Evolutionary conservation across 208 protist species (phyloP), one percentile per base, ranked within the genome.

Genomic region (Leishmania aethiopica): DNA sequence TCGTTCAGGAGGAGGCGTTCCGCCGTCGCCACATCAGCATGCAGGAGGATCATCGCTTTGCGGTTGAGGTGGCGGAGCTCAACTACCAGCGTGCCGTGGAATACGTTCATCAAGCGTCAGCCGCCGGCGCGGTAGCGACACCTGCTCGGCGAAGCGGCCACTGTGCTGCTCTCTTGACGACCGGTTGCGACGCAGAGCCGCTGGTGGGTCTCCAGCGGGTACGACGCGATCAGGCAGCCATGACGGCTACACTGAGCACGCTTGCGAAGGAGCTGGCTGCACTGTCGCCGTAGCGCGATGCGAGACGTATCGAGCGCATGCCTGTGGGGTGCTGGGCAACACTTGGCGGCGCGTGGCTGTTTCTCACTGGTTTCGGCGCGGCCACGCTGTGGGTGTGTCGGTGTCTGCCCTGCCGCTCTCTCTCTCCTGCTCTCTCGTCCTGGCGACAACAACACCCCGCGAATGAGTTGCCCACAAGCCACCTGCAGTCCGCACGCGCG

Each of bases 151-250:
- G 22, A 6, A 60, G 51, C 5, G 72, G 7, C 17, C n/a, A 15
- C 49, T 25, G 3, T 3, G n/a, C 22, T 35, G 47, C 49, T 45
- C 13, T 22, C 55, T 1, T 64, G 51, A n/a, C 40, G 28, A 1
- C 15, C 10, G 67, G 45, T 77, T 25, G 28, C 25, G 15, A 28
- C 40, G 11, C n/a, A 35, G 62, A 25, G 37, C 67, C n/a, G 51
- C 69, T 79, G 22, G 78, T 55, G 49, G 82, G 82, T 42, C 75
- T 86, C 28, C n/a, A 47, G 22, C 59, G 53, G 15, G 82, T 86
- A 0, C 82, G 72, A 5, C 42, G 71, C 8, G 82, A 82, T 74
- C 82, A 86, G 69, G 73, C 72, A 1, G 77, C 78, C 35, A 82
- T 86, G 78, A 49, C 73, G 62, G 73, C 40, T 0, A 57, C 82